Conservation (phyloP, 345 rosid species). For the Populus nigra region DNA sequence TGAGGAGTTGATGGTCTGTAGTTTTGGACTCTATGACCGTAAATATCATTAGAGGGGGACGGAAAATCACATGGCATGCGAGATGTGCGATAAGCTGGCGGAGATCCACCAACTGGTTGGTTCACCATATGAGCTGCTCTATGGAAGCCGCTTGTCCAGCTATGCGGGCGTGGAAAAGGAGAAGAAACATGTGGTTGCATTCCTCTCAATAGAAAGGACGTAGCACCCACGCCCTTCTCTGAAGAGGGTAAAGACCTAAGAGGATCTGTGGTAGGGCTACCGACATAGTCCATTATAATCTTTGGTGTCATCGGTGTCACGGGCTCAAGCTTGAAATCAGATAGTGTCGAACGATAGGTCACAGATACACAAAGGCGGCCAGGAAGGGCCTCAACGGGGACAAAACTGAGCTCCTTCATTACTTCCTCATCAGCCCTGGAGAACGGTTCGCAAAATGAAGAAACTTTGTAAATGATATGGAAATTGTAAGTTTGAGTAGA, state of each 20-base stretch:
- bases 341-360: constrained; percentile 58
- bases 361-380: constrained; percentile 66
- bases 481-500: constrained; percentile 56
- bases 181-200: constrained; percentile 41
- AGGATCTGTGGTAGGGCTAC: constrained; percentile 81
- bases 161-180: constrained; percentile 73
- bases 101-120: constrained; percentile 48
- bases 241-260: constrained; percentile 73
- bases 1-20: constrained; percentile 36
- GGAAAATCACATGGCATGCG: constrained; percentile 43
- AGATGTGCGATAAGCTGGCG: constrained; percentile 50
- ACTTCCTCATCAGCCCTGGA: constrained; percentile 54
- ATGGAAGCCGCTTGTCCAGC: constrained; percentile 94
- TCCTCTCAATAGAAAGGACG: constrained; percentile 59
- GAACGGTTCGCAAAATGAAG: constrained; percentile 66
- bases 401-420: constrained; percentile 61
- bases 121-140: constrained; percentile 40
- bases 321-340: constrained; percentile 69
- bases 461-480: constrained; percentile 72
- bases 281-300: constrained; percentile 79
- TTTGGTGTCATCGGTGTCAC: constrained; percentile 60
- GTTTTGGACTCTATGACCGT: constrained; percentile 39
- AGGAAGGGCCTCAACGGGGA: constrained; percentile 74
- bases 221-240: constrained; percentile 46
- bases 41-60: constrained; percentile 44